A percentile compares a stretch with the other conserved stretches of the same genome.
These are phyloP conservation scores for Clitoria ternatea DNA, from an alignment of 306 rosid genomes.

Conservation along the genomic window DNA sequence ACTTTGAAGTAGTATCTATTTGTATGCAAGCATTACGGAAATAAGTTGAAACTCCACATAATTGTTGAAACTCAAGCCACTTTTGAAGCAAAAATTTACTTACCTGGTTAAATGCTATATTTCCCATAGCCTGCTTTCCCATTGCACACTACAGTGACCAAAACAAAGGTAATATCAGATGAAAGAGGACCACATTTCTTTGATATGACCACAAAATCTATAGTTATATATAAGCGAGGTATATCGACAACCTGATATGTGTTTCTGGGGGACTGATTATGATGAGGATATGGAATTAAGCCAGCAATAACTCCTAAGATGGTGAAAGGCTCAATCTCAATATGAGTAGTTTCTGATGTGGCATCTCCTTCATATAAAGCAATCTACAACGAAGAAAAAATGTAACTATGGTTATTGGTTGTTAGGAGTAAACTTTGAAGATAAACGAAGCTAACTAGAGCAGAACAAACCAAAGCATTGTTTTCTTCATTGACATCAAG, in stretches of 20 bases:
- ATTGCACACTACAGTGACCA: conserved; percentile 67
- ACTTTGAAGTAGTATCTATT: too few species aligned
- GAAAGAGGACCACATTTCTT: background rate
- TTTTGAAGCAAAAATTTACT: conserved; percentile 22
- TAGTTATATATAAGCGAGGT: too few species aligned
- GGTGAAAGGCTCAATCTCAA: conserved; percentile 94
- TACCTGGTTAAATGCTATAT: conserved; percentile 90
- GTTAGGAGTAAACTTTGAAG: conserved; percentile 4
- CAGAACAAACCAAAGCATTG: conserved; percentile 78
- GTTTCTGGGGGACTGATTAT: conserved; percentile 97
- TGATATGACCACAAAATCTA: background rate
- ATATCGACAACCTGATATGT: conserved; percentile 91
- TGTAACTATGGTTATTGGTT: background rate
- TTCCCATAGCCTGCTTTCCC: conserved; percentile 99
- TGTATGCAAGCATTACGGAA: too few species aligned
- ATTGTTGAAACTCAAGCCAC: background rate
- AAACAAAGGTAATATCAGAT: conserved; percentile 19
- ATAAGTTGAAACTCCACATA: background rate
- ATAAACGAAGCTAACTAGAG: background rate
- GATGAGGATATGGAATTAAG: conserved; percentile 96
- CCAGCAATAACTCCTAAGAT: conserved; percentile 91
- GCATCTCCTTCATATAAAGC: conserved; percentile 85
- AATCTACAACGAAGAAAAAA: conserved; percentile 47
- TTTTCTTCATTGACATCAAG: conserved; percentile 97
- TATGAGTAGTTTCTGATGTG: conserved; percentile 64